Percentiles rank a stretch among this genome's conserved stretches.
These are phyloP conservation scores for Choiromyces venosus DNA, from an alignment of 495 filamentous ascomycete species.

Conservation along the genomic window DNA sequence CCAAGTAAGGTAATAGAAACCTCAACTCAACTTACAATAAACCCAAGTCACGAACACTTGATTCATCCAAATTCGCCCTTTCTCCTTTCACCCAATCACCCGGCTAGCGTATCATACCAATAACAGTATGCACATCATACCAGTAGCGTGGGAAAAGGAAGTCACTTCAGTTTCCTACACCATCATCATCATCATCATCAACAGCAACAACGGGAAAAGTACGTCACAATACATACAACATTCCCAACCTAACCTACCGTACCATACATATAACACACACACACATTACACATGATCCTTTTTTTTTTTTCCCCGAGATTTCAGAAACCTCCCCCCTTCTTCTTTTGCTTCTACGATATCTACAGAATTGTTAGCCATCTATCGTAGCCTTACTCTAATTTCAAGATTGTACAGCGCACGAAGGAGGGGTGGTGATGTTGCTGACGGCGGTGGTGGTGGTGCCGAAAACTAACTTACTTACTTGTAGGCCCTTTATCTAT, in stretches of 20 bases:
- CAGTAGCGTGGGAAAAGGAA: background rate
- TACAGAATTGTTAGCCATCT: background rate
- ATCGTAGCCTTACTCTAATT: background rate
- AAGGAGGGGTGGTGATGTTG: background rate
- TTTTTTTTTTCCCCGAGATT: background rate
- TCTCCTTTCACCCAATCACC: background rate
- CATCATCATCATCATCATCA: background rate
- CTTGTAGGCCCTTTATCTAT: background rate
- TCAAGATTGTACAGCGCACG: slow-evolving; percentile 2
- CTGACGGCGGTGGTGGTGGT: background rate
- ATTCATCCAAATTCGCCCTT: background rate
- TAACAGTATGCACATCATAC: background rate
- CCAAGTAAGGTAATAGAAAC: background rate
- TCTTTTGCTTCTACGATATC: background rate
- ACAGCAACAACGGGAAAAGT: background rate
- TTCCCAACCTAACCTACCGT: background rate
- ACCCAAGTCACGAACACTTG: background rate
- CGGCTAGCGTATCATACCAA: background rate
- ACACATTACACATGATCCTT: background rate
- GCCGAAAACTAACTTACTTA: background rate
- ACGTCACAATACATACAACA: background rate
- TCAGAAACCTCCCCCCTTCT: background rate
- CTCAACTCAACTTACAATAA: background rate
- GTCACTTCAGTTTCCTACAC: too few relatives aligned
- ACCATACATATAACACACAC: background rate